Conservation (phyloP, 805 yeast genomes). For the Suhomyces kilbournensis region DNA sequence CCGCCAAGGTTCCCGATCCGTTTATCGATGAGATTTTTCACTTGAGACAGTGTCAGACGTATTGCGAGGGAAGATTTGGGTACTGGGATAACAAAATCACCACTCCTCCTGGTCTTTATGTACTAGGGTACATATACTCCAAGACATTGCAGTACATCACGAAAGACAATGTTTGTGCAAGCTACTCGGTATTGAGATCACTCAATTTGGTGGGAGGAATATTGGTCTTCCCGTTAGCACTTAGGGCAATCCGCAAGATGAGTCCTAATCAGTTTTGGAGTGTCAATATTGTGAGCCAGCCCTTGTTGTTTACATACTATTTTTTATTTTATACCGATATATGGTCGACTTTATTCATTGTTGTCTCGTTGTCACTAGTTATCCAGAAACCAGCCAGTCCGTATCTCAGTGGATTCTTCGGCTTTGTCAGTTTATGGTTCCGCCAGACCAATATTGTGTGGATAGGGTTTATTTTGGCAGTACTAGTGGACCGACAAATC, state of each 20-base stretch:
- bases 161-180: slow-evolving; percentile 12
- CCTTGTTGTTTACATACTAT: slow-evolving; percentile 70
- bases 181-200: slow-evolving; percentile 26
- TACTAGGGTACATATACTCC: slow-evolving; percentile 39
- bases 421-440: slow-evolving; percentile 64
- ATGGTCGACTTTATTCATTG: slow-evolving; percentile 76
- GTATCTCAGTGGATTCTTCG: slow-evolving; percentile 49
- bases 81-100: slow-evolving; percentile 89
- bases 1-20: slow-evolving; percentile 22
- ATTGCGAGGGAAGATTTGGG: slow-evolving; percentile 57
- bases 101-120: slow-evolving; percentile 92
- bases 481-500: slow-evolving; percentile 50
- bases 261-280: slow-evolving; percentile 20
- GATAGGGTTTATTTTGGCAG: slow-evolving; percentile 60
- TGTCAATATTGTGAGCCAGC: slow-evolving; percentile 46
- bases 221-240: slow-evolving; percentile 48
- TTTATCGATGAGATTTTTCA: slow-evolving; percentile 84
- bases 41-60: slow-evolving; percentile 69
- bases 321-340: slow-evolving; percentile 88
- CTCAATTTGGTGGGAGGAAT: slow-evolving; percentile 69
- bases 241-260: slow-evolving; percentile 21
- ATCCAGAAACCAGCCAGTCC: slow-evolving; percentile 22
- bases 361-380: slow-evolving; percentile 52
- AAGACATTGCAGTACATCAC: slow-evolving; percentile 37
- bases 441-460: slow-evolving; percentile 93